Evolutionary conservation across 2,329 filamentous ascomycete genomes (phyloP), one percentile per base, ranked within the genome.

Genomic region (Fusarium decemcellulare): DNA sequence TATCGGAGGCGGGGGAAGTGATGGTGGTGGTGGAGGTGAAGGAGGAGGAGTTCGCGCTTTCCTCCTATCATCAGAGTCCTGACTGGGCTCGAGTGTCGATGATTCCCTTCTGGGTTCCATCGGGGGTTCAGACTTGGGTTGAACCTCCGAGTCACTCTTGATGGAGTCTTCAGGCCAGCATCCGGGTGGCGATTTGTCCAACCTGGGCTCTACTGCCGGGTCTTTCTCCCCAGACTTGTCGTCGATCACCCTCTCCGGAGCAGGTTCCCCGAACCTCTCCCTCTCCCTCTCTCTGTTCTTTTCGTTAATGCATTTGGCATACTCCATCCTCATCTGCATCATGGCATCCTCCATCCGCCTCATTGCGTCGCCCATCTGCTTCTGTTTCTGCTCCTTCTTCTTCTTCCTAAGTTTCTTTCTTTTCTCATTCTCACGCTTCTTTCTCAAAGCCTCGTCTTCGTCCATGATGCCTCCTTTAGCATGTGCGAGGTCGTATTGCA

Each of bases 401-500:
- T 74, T 74, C 48, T 58, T 57, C 39, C 60, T 69, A 14, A 65
- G 55, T 36, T 73, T 74, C 61, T 75, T 70, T 64, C 74, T 76
- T 54, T 72, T 75, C 46, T 73, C 71, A 15, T 60, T 70, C 62
- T 67, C 74, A 9, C 67, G 70, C 36, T 68, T 70, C 58, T 74
- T 77, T 39, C 71, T 76, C 51, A 81, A 56, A 36, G 76, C 68
- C 8, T 78, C 79, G 10, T 88, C 86, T 60, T 85, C 83, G 40
- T 87, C 84, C 6, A 83, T 70, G 40, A 88, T 81, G 8, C 86
- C 84, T 3, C 87, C 88, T 70, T 89, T 90, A 15, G 85, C 84
- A 69, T 90, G 87, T 0, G 89, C 88, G 15, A 90, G 81, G 61
- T 91, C 89, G 63, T 90, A 90, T 32, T 87, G 86, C 59, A 88